phyloP scores from a whole-genome alignment of 192 early-diverging fungal species.

The Coemansia sp. region DNA sequence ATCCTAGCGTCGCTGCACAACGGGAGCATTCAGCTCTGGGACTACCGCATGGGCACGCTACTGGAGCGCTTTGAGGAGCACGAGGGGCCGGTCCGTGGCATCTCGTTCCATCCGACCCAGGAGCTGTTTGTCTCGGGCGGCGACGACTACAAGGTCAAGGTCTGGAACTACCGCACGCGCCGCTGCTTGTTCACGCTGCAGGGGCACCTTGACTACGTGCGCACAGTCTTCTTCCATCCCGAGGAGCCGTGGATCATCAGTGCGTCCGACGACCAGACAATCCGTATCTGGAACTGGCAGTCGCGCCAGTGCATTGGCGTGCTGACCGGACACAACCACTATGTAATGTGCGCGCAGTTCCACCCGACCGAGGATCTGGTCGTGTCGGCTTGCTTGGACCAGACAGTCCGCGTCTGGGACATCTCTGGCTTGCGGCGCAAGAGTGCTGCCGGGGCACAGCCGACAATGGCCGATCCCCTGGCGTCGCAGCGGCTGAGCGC shows the following conservation, averaged over 20 bases:
- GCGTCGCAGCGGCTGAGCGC: constrained; percentile 47
- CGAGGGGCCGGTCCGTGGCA: constrained; percentile 95
- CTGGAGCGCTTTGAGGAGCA: constrained; percentile 99
- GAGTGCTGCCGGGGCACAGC: constrained; percentile 45
- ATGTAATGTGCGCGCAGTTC: constrained; percentile 98
- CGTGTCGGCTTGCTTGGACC: constrained; percentile 92
- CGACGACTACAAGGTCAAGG: constrained; percentile 99
- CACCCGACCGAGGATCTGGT: constrained; percentile 97
- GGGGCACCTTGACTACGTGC: constrained; percentile 97
- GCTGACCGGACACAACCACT: constrained; percentile 97
- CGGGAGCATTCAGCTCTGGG: constrained; percentile 97
- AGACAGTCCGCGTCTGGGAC: constrained; percentile 99
- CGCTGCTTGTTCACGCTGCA: constrained; percentile 95
- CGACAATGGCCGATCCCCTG: constrained; percentile 33
- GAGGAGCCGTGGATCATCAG: constrained; percentile 98
- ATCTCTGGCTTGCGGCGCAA: constrained; percentile 75
- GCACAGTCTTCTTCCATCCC: constrained; percentile 94
- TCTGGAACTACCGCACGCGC: constrained; percentile 98
- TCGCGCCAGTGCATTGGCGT: constrained; percentile 95
- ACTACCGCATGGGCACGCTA: constrained; percentile 98
- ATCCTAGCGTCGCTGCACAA: constrained; percentile 96
- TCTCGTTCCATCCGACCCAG: constrained; percentile 93
- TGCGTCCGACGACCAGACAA: constrained; percentile 97
- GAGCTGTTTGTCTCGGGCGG: constrained; percentile 97
- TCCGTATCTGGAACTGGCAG: constrained; percentile 99